A percentile compares a stretch with the other conserved stretches of the same genome.
Evolutionary conservation across 805 yeast species (phyloP).

Genomic region (Groenewaldozyma salmanticensis): DNA sequence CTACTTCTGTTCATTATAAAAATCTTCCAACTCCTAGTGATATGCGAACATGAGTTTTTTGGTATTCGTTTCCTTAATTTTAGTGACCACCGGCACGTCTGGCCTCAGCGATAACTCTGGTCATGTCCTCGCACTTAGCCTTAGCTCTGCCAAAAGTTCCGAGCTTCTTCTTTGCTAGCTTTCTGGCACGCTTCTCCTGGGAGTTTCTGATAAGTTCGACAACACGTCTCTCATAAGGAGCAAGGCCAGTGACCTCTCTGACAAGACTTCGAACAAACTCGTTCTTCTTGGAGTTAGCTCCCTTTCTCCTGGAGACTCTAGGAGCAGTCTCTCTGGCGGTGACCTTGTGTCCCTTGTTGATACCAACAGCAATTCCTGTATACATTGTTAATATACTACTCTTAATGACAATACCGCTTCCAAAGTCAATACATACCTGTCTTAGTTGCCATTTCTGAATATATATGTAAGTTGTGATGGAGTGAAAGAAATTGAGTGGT

Average conservation of each 20-base stretch:
- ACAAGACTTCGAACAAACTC: conserved; percentile 90
- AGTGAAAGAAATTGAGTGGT: too few relatives aligned
- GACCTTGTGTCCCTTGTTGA: conserved; percentile 99
- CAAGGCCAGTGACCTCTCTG: conserved; percentile 96
- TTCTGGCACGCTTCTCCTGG: conserved; percentile 99
- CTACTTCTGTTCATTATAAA: too few relatives aligned
- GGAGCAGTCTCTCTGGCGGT: conserved; percentile 74
- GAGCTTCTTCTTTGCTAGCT: conserved; percentile 98
- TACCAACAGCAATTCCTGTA: conserved; percentile 88
- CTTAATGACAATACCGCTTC: neutral
- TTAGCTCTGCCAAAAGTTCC: conserved; percentile 99
- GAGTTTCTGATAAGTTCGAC: conserved; percentile 99
- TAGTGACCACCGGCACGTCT: conserved; percentile 36
- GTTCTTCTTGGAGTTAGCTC: conserved; percentile 92
- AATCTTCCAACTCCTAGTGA: too few relatives aligned
- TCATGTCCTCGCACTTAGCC: conserved; percentile 99
- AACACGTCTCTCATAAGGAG: conserved; percentile 99
- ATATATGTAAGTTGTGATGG: too few relatives aligned
- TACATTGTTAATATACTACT: too few relatives aligned
- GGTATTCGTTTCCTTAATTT: too few relatives aligned
- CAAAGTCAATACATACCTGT: too few relatives aligned
- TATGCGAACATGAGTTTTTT: too few relatives aligned
- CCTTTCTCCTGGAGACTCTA: conserved; percentile 93
- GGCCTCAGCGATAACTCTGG: conserved; percentile 89
- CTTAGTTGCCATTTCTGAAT: too few relatives aligned